phyloP scores from a whole-genome alignment of 2,329 filamentous ascomycete genomes.

The Fusarium udum region DNA sequence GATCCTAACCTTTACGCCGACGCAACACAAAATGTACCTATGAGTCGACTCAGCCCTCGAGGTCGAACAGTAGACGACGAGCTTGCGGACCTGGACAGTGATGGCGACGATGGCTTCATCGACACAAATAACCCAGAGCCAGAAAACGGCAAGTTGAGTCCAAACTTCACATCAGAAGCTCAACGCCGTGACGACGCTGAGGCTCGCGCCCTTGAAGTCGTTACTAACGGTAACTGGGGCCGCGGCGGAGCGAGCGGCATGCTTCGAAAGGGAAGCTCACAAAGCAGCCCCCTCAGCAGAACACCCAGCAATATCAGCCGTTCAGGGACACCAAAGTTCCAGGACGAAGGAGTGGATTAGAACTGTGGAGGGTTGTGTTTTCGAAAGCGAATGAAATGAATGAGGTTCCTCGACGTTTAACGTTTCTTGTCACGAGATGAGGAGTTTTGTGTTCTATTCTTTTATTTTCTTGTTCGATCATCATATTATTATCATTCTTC shows the following conservation, averaged over 20 bases:
- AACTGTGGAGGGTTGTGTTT: conserved; percentile 1
- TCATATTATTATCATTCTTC: conserved; percentile 1
- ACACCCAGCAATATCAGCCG: conserved; percentile 28
- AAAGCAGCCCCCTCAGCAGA: conserved; percentile 19
- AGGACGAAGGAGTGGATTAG: conserved; percentile 49
- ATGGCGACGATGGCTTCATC: conserved; percentile 48
- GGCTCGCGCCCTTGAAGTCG: conserved; percentile 57
- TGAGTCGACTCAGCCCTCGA: conserved; percentile 58
- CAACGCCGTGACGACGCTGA: conserved; percentile 55
- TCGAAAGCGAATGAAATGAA: conserved; percentile 25
- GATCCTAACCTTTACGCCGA: conserved; percentile 66
- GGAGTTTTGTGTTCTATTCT: conserved; percentile 26
- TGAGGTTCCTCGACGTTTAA: conserved; percentile 11
- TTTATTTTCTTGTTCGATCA: conserved; percentile 9
- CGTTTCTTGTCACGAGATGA: conserved; percentile 33
- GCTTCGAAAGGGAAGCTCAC: conserved; percentile 50
- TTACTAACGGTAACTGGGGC: conserved; percentile 52
- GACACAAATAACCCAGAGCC: conserved; percentile 44
- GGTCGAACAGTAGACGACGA: conserved; percentile 58
- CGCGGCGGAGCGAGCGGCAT: conserved; percentile 56
- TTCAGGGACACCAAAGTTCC: conserved; percentile 34
- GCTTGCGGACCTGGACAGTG: conserved; percentile 51
- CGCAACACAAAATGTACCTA: conserved; percentile 54
- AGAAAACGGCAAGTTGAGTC: conserved; percentile 48
- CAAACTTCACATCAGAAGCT: conserved; percentile 50